These are phyloP conservation scores for Ophiostoma quercus DNA, from an alignment of 2,329 filamentous ascomycete species.

Conservation along the genomic window DNA sequence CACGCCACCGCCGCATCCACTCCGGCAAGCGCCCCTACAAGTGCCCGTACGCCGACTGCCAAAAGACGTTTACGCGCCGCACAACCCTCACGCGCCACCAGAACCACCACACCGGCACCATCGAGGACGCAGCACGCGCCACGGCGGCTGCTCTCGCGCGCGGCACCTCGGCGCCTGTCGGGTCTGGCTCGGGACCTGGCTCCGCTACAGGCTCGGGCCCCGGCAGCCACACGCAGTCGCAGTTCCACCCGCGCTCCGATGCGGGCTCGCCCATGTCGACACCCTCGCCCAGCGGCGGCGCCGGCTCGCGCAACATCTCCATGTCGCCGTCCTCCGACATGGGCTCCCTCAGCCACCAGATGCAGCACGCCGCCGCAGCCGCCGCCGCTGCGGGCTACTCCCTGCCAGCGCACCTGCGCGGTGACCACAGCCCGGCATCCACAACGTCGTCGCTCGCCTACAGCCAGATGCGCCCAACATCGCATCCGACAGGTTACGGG, in stretches of 20 bases:
- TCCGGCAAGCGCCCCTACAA: constrained; percentile 95
- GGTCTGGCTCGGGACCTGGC: background rate
- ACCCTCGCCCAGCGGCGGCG: constrained; percentile 63
- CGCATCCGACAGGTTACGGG: constrained; percentile 71
- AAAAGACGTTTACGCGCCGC: constrained; percentile 95
- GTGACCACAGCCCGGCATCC: constrained; percentile 66
- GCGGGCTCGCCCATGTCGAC: constrained; percentile 67
- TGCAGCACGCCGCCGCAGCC: constrained; percentile 35
- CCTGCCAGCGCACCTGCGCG: constrained; percentile 75
- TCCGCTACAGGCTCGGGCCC: background rate
- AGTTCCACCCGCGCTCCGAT: constrained; percentile 53
- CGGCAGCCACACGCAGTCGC: background rate
- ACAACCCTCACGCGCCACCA: constrained; percentile 94
- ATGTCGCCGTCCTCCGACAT: constrained; percentile 76
- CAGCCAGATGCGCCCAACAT: constrained; percentile 64
- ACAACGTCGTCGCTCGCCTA: constrained; percentile 48
- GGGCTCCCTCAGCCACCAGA: constrained; percentile 62
- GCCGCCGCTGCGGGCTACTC: constrained; percentile 39
- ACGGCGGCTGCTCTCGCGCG: constrained; percentile 77
- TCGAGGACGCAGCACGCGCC: constrained; percentile 85
- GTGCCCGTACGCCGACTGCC: constrained; percentile 93
- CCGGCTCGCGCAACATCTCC: constrained; percentile 55
- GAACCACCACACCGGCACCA: constrained; percentile 90
- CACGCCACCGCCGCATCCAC: constrained; percentile 88
- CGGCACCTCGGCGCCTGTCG: constrained; percentile 31